phyloP scores from a whole-genome alignment of 2,329 filamentous ascomycete genomes.

The Scleromitrula shiraiana region DNA sequence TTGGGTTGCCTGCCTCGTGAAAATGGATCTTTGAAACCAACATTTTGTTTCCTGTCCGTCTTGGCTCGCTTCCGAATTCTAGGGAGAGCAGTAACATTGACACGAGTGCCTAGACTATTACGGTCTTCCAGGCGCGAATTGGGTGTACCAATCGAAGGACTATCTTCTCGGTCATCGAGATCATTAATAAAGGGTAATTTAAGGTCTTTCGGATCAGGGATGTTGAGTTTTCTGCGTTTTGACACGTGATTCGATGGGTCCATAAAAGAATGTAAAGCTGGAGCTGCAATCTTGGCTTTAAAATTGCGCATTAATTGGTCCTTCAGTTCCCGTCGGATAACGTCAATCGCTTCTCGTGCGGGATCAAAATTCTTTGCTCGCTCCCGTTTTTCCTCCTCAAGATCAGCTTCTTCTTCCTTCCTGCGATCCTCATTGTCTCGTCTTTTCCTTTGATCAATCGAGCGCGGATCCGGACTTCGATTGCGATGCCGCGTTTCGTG shows the following conservation, averaged over 20 bases:
- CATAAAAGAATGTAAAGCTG: constrained; percentile 71
- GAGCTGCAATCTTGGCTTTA: constrained; percentile 76
- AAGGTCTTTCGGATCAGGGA: constrained; percentile 59
- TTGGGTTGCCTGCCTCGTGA: constrained; percentile 56
- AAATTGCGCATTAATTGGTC: constrained; percentile 86
- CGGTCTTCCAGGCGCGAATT: constrained; percentile 52
- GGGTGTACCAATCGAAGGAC: constrained; percentile 56
- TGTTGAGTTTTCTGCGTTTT: constrained; percentile 73
- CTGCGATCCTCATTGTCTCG: constrained; percentile 59
- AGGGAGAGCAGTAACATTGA: constrained; percentile 58
- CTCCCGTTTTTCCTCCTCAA: constrained; percentile 85
- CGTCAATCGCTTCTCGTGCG: constrained; percentile 72
- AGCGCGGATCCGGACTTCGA: constrained; percentile 34
- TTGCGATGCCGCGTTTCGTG: constrained; percentile 30
- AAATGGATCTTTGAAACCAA: constrained; percentile 60
- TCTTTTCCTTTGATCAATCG: constrained; percentile 44
- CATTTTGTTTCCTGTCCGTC: constrained; percentile 43
- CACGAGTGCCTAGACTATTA: constrained; percentile 37
- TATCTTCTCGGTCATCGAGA: constrained; percentile 51
- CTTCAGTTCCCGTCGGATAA: constrained; percentile 70
- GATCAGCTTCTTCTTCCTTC: constrained; percentile 69
- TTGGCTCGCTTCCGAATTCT: constrained; percentile 58
- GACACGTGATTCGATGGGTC: constrained; percentile 71
- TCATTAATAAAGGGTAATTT: constrained; percentile 48
- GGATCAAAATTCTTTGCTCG: constrained; percentile 85